phyloP scores from a whole-genome alignment of 228 moss, liverwort and hornwort species.

The Sphagnum magellanicum region DNA sequence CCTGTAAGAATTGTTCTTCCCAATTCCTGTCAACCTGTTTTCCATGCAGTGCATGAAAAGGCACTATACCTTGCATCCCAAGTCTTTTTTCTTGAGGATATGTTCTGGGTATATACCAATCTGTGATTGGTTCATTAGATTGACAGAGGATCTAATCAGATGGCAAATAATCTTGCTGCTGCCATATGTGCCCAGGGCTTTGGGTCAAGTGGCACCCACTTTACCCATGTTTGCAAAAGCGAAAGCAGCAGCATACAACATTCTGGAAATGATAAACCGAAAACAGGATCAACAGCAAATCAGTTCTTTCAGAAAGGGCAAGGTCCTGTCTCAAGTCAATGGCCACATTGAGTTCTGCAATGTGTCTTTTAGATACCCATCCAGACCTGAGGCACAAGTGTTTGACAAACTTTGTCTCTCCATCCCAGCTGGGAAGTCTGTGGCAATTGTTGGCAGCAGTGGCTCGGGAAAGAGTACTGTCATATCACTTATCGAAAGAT shows the following conservation, averaged over 20 bases:
- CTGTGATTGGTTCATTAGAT: too few species aligned
- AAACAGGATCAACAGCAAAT: neutral
- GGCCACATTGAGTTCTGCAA: neutral
- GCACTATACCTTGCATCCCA: too few species aligned
- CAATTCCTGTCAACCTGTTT: neutral
- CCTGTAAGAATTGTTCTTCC: neutral
- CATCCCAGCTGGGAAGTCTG: neutral
- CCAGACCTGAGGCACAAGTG: neutral
- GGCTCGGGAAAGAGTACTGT: conserved; percentile 5
- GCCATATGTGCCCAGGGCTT: neutral
- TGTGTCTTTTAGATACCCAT: conserved; percentile 5
- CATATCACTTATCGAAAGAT: conserved; percentile 1
- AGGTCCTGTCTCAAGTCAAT: neutral
- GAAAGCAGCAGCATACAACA: conserved; percentile 4
- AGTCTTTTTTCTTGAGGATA: too few species aligned
- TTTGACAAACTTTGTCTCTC: neutral
- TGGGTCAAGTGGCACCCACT: neutral
- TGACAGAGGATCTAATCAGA: too few species aligned
- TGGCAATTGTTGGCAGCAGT: conserved; percentile 1
- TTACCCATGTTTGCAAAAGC: neutral
- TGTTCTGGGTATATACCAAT: too few species aligned
- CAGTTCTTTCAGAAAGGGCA: neutral
- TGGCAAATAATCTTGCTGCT: too few species aligned
- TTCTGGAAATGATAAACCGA: neutral
- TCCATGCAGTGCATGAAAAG: too few species aligned